Conservation (phyloP, 140 eudicot species). For the Ambrosia hybrid region DNA sequence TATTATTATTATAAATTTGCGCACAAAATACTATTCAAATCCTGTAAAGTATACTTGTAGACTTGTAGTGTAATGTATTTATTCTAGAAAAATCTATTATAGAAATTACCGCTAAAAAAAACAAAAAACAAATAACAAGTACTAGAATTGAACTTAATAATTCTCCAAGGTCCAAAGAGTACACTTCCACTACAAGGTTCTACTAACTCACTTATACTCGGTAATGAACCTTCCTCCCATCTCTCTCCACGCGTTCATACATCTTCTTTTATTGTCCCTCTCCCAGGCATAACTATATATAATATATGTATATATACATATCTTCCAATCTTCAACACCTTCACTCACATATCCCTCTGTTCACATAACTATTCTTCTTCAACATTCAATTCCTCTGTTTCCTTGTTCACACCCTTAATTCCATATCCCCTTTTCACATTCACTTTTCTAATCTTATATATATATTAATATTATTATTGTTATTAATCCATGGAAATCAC, state of each 20-base stretch:
- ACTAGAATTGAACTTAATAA: not conserved
- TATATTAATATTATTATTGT: no score
- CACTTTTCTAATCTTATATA: not conserved
- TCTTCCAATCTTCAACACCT: constrained; percentile 14
- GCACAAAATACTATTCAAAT: no score
- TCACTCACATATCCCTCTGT: constrained; percentile 16
- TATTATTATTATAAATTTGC: no score
- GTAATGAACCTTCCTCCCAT: constrained; percentile 28
- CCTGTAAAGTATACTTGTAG: no score
- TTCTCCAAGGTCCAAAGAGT: constrained; percentile 2
- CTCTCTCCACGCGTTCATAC: constrained; percentile 31
- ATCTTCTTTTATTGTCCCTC: not conserved
- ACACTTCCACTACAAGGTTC: not conserved
- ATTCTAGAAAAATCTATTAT: no score
- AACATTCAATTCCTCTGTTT: not conserved
- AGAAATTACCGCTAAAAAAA: no score
- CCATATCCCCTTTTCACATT: constrained; percentile 14
- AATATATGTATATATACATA: not conserved
- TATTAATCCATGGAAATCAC: constrained; percentile 35
- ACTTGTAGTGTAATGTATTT: no score
- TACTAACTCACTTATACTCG: not conserved
- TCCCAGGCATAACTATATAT: not conserved
- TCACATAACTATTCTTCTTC: not conserved
- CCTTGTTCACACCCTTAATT: constrained; percentile 27
- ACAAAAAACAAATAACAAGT: not conserved